Base-by-base conservation (phyloP, 2,329 filamentous ascomycete genomes). In the Alternaria angustiovoidea region DNA sequence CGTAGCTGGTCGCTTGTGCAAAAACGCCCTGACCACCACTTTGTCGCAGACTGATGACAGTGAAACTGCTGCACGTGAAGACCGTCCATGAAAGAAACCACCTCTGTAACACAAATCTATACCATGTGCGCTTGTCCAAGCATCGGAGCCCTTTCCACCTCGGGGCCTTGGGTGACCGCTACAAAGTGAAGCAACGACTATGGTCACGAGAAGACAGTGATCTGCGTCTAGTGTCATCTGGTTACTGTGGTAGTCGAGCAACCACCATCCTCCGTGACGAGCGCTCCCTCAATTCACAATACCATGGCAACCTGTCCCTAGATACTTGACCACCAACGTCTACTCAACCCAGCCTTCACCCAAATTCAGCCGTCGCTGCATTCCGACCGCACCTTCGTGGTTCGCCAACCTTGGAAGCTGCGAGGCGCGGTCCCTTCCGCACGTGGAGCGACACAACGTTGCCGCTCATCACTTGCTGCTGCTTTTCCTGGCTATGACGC, bases 1-100 rank as follows among this genome's bases (percentile, higher is more conserved):
- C 62, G 63, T 61, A 64, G 62, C 69, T 61, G 66, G 66, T 60
- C 28, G 28, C 68, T 61, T 24, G 56, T 53, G 63, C 67, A 59
- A 51, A 36, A 14, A 42, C 59, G 53, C 61, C 44, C 51, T 47
- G 51, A 46, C 57, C 57, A 51, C 57, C 32, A 18, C 26, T 28
- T 57, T 48, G 64, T 66, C 63, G 53, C 64, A 67, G 59, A 46
- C 53, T 42, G 28, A 11, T 39, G 36, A 38, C 52, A 51, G 48
- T 65, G 63, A 58, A 65, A 63, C 63, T 30, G 26, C 42, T 42
- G 24, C 48, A 46, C 51, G n/a, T 42, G 18, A 26, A 30, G 14
- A 11, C 18, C 34, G 47, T 24, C 6, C 24, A 42, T 3, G 14
- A 42, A 28, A 22, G 11, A 34, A 56, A 51, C 18, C 22, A 36